These are phyloP conservation scores for Cnidoscolus chayamansa DNA, from an alignment of 441 rosid genomes.

Conservation along the genomic window DNA sequence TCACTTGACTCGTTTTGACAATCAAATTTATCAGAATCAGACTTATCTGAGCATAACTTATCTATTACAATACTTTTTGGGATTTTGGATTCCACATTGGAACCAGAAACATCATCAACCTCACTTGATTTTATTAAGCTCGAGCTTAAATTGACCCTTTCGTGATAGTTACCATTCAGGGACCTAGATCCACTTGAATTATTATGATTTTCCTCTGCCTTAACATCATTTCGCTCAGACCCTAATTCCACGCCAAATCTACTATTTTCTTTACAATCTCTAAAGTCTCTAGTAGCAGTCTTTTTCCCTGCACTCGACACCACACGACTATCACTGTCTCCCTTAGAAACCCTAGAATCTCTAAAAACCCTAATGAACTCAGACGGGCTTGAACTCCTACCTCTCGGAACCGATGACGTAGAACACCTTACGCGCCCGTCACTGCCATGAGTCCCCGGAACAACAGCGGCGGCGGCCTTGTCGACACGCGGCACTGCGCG, in stretches of 20 bases:
- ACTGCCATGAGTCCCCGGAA: conserved; percentile 26
- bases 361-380: conserved; percentile 60
- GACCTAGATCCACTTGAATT: conserved; percentile 19
- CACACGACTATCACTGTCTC: conserved; percentile 34
- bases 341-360: conserved; percentile 48
- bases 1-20: conserved; percentile 23
- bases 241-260: conserved; percentile 28
- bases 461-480: conserved; percentile 35
- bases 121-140: conserved; percentile 29
- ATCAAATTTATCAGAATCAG: conserved; percentile 32
- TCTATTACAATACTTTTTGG: conserved; percentile 16
- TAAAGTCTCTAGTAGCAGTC: conserved; percentile 22
- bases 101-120: conserved; percentile 19
- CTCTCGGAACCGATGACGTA: conserved; percentile 64
- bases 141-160: conserved; percentile 24
- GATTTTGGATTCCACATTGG: conserved; percentile 25
- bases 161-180: conserved; percentile 18
- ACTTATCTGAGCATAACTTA: conserved; percentile 29
- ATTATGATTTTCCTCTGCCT: conserved; percentile 27
- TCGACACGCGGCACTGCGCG: conserved; percentile 56
- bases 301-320: conserved; percentile 31
- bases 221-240: conserved; percentile 21
- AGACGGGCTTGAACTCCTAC: conserved; percentile 86
- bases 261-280: conserved; percentile 38
- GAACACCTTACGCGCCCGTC: conserved; percentile 50